Evolutionary conservation across 306 rosid genomes (phyloP), one percentile per base, ranked within the genome.

Genomic region (Heteromeles arbutifolia): DNA sequence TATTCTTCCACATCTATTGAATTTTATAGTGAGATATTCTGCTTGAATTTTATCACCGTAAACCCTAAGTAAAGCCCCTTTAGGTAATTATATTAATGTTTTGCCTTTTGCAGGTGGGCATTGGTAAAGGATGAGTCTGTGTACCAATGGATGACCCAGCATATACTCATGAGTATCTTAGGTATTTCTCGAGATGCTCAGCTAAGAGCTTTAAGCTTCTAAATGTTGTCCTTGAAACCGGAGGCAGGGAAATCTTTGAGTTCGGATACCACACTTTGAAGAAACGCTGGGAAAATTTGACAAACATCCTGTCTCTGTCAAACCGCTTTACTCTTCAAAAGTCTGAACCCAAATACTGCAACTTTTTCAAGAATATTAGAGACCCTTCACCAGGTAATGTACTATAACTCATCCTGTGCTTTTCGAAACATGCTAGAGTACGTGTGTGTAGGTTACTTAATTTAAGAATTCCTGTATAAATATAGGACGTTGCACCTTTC

Each of bases 141-240:
- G 14, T 88, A 81, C 72, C 5, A 82, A 67, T 78, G 76, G 67
- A 88, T 88, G 87, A 6, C 22, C 41, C 32, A 4, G 4, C 71
- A 86, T 19, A 2, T 74, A 67, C 0, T 2, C 0, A 3, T 65
- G 6, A 82, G 26, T 58, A 84, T 77, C 28, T 3, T 69, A 10
- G 92, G 92, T 29, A 69, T 86, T 45, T 82, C 89, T 4, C 74
- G 84, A 2, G 92, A 88, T 3, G 48, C 92, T 75, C 87, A 88
- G 68, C 48, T 85, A 26, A 82, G 90, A 43, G 88, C 82, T 39
- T 8, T 86, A 82, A 84, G 68, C 75, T 88, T 75, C 9, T 88
- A 5, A 73, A 80, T 3, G 84, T 76, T 6, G 77, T 65, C 21
- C 74, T 82, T 78, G 59, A 78, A 76, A 76, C 56, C 2, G 69